Evolutionary conservation across 805 yeast species (phyloP).

Genomic region (Spathaspora gorwiae): DNA sequence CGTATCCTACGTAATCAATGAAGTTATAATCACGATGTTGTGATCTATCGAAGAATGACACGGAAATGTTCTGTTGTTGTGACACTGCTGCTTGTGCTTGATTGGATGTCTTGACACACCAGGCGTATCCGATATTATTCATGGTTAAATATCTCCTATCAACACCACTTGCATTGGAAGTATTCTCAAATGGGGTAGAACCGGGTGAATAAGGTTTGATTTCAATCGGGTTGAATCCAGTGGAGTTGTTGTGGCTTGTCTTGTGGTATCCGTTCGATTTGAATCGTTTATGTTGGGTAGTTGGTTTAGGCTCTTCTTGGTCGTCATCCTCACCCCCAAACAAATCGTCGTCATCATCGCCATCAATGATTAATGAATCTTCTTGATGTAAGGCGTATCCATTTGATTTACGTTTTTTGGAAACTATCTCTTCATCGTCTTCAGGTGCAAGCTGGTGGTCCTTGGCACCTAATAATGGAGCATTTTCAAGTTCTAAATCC

Average conservation of each 20-base stretch:
- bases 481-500: slow-evolving; percentile 53
- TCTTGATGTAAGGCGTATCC: slow-evolving; percentile 20
- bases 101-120: slow-evolving; percentile 52
- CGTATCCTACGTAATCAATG: slow-evolving; percentile 67
- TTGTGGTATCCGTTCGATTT: neutral
- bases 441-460: slow-evolving; percentile 2
- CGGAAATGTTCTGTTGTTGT: slow-evolving; percentile 67
- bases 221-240: neutral
- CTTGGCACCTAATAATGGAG: slow-evolving; percentile 6
- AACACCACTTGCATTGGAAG: slow-evolving; percentile 12
- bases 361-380: slow-evolving; percentile 33
- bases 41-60: slow-evolving; percentile 79
- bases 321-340: neutral
- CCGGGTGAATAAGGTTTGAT: slow-evolving; percentile 78
- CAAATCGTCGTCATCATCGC: slow-evolving; percentile 22
- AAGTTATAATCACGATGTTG: slow-evolving; percentile 78
- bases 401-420: neutral
- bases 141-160: slow-evolving; percentile 76
- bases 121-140: slow-evolving; percentile 75
- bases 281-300: neutral
- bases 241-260: neutral
- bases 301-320: neutral
- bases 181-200: slow-evolving; percentile 58
- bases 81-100: slow-evolving; percentile 8
- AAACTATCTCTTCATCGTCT: slow-evolving; percentile 1